Conservation (phyloP, 2,329 filamentous ascomycete species). For the Gnomoniopsis sp. region DNA sequence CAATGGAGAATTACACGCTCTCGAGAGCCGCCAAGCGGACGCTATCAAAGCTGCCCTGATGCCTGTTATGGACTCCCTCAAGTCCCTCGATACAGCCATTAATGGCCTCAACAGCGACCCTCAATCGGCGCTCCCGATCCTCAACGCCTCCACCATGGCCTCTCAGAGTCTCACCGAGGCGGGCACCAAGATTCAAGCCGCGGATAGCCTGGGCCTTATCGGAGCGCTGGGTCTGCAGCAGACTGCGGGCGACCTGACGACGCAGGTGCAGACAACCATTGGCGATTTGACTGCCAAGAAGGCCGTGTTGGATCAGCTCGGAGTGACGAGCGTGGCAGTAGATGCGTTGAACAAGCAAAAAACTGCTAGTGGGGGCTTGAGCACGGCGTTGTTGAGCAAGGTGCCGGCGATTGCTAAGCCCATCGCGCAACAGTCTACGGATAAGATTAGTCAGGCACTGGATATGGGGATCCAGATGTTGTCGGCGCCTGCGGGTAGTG, state of each 20-base stretch:
- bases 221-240: constrained; percentile 25
- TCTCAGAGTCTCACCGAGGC: constrained; percentile 4
- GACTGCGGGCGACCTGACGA: constrained; percentile 9
- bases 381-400: constrained; percentile 8
- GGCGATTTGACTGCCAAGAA: constrained; percentile 11
- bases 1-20: neutral
- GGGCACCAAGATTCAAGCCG: constrained; percentile 8
- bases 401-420: constrained; percentile 8
- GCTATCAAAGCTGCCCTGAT: constrained; percentile 6
- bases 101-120: constrained; percentile 10
- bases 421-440: constrained; percentile 9
- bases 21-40: constrained; percentile 6
- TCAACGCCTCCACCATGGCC: constrained; percentile 1
- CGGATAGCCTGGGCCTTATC: constrained; percentile 1
- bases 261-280: constrained; percentile 11
- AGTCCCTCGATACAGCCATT: constrained; percentile 10
- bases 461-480: constrained; percentile 6
- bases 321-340: constrained; percentile 6
- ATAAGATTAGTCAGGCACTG: constrained; percentile 7
- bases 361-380: neutral
- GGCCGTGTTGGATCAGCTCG: constrained; percentile 7
- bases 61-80: constrained; percentile 10
- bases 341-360: constrained; percentile 7
- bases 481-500: neutral
- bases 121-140: constrained; percentile 3